Conservation (phyloP, 148 eudicot species). For the Simmondsia chinensis region DNA sequence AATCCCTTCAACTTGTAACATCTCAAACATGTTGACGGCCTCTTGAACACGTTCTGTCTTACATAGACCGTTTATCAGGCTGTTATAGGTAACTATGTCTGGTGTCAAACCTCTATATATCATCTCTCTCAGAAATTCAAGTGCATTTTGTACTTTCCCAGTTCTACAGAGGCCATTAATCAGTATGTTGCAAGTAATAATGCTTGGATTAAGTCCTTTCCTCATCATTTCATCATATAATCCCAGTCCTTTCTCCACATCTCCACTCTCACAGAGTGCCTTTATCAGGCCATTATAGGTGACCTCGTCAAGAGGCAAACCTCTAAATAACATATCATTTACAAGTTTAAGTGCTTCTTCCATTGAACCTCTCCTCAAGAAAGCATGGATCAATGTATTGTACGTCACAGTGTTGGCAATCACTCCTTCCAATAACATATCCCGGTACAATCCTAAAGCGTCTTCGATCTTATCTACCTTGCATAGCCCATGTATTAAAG, state of each 20-base stretch:
- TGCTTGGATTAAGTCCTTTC: slow-evolving; percentile 43
- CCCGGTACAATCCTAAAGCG: slow-evolving; percentile 46
- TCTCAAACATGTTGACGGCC: slow-evolving; percentile 63
- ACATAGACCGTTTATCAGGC: slow-evolving; percentile 74
- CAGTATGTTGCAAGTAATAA: slow-evolving; percentile 63
- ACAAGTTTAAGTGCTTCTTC: slow-evolving; percentile 80
- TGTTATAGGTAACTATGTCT: slow-evolving; percentile 79
- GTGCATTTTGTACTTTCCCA: slow-evolving; percentile 57
- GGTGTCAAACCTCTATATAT: slow-evolving; percentile 61
- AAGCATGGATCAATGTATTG: slow-evolving; percentile 81
- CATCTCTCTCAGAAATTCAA: slow-evolving; percentile 64
- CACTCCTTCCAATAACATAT: slow-evolving; percentile 87
- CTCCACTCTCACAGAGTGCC: slow-evolving; percentile 73
- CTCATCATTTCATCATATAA: slow-evolving; percentile 78
- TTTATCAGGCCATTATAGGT: slow-evolving; percentile 70
- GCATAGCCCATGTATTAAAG: slow-evolving; percentile 75
- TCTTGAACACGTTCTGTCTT: slow-evolving; percentile 47
- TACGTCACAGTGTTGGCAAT: slow-evolving; percentile 83
- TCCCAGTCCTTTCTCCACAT: slow-evolving; percentile 69
- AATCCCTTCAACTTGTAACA: slow-evolving; percentile 48
- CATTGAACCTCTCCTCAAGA: slow-evolving; percentile 38
- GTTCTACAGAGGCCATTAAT: slow-evolving; percentile 56
- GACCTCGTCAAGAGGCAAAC: slow-evolving; percentile 57
- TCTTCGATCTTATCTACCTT: slow-evolving; percentile 58
- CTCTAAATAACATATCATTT: slow-evolving; percentile 82